Percentiles rank a stretch among this genome's conserved stretches.
Conservation (phyloP, 345 rosid species). For the Camelina neglecta region DNA sequence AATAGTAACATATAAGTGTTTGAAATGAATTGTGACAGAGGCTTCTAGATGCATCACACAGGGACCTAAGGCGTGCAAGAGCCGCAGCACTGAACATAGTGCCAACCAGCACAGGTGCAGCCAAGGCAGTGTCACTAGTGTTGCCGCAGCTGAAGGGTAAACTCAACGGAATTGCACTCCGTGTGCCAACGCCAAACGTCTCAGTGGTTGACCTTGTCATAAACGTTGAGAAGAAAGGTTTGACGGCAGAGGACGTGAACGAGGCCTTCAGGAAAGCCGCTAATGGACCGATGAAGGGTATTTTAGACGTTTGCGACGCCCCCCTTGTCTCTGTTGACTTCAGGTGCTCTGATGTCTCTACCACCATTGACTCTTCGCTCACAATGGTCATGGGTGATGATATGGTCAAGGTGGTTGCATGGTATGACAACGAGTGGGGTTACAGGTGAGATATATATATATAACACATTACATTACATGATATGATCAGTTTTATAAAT, state of each 20-base stretch:
- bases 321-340: slow-evolving; percentile 96
- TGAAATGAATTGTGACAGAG: slow-evolving; percentile 59
- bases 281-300: slow-evolving; percentile 79
- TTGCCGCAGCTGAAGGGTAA: slow-evolving; percentile 97
- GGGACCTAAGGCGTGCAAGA: slow-evolving; percentile 97
- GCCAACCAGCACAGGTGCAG: slow-evolving; percentile 98
- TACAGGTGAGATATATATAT: slow-evolving; percentile 60
- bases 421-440: slow-evolving; percentile 99
- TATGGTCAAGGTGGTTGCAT: slow-evolving; percentile 96
- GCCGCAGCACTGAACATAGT: slow-evolving; percentile 97
- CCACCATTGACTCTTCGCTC: slow-evolving; percentile 90
- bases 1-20: neutral
- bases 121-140: slow-evolving; percentile 95
- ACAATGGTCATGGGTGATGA: slow-evolving; percentile 99
- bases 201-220: slow-evolving; percentile 94
- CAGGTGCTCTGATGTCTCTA: slow-evolving; percentile 88
- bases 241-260: slow-evolving; percentile 86
- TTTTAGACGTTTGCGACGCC: slow-evolving; percentile 79
- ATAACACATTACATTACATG: neutral
- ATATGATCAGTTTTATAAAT: neutral
- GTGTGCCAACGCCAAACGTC: slow-evolving; percentile 98
- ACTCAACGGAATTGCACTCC: slow-evolving; percentile 96
- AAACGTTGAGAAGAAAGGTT: slow-evolving; percentile 84
- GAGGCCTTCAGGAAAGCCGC: slow-evolving; percentile 94
- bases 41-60: slow-evolving; percentile 95